Percentiles rank a stretch among this genome's conserved stretches.
Conservation (phyloP, 371 early-diverging fungal species). For the Apophysomyces variabilis region DNA sequence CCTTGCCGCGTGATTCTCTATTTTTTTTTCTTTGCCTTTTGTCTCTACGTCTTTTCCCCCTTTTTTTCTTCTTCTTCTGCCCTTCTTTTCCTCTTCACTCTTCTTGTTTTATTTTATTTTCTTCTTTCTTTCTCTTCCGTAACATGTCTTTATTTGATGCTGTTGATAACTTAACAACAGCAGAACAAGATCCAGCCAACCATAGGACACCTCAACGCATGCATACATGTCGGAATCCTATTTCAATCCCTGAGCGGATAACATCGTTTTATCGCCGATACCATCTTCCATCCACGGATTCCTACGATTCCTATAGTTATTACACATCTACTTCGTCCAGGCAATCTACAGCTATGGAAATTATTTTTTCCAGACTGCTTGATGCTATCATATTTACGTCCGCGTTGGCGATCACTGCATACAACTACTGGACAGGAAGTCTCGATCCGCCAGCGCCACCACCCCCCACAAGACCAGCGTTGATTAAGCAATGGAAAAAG, state of each 20-base stretch:
- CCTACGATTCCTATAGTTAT: conserved; percentile 1
- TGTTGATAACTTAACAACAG: neutral
- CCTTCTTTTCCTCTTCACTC: neutral
- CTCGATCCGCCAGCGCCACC: conserved; percentile 1
- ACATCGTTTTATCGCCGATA: conserved; percentile 5
- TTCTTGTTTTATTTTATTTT: neutral
- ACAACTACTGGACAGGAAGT: conserved; percentile 23
- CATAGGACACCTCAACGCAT: neutral
- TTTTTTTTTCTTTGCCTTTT: neutral
- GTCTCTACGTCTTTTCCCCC: neutral
- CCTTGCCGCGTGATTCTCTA: conserved; percentile 12
- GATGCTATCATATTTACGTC: conserved; percentile 26
- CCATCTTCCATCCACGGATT: neutral
- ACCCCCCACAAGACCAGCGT: neutral
- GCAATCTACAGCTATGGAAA: neutral
- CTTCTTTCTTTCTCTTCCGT: neutral
- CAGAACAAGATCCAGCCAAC: conserved; percentile 8
- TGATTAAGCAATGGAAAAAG: conserved; percentile 9
- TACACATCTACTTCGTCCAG: neutral
- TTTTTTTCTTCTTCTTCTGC: neutral
- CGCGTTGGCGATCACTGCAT: conserved; percentile 23
- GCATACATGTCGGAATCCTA: conserved; percentile 9
- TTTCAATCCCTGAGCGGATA: conserved; percentile 8
- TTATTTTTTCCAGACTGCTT: conserved; percentile 17
- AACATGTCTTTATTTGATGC: conserved; percentile 6